phyloP scores from a whole-genome alignment of 345 rosid genomes.

The Chamaenerion angustifolium region DNA sequence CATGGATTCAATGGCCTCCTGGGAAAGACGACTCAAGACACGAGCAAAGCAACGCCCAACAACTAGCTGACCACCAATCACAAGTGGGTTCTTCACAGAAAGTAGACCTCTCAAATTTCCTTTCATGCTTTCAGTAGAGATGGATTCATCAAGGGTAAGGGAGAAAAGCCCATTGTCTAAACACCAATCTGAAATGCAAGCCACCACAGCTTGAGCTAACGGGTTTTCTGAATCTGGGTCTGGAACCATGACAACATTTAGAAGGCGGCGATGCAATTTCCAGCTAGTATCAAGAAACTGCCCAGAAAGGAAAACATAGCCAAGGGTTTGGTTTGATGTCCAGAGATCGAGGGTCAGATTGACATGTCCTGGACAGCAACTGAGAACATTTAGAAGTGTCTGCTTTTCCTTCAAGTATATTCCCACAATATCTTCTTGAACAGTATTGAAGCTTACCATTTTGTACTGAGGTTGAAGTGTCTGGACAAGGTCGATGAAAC shows the following conservation, averaged over 20 bases:
- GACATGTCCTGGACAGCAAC: conserved; percentile 52
- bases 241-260: conserved; percentile 64
- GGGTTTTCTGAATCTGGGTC: conserved; percentile 60
- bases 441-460: conserved; percentile 64
- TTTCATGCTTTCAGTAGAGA: conserved; percentile 25
- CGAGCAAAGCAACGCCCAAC: conserved; percentile 61
- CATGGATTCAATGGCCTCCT: conserved; percentile 36
- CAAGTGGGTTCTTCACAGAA: conserved; percentile 44
- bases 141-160: conserved; percentile 42
- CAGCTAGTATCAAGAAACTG: conserved; percentile 71
- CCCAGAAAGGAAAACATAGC: conserved; percentile 59
- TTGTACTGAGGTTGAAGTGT: conserved; percentile 64
- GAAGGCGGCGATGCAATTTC: conserved; percentile 51
- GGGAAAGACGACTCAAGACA: conserved; percentile 51
- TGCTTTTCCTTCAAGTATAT: conserved; percentile 72
- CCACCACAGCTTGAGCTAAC: conserved; percentile 49
- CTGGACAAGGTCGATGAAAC: conserved; percentile 47
- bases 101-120: conserved; percentile 48
- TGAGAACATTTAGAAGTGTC: conserved; percentile 35
- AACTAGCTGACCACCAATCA: conserved; percentile 55
- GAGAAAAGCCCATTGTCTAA: conserved; percentile 51
- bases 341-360: conserved; percentile 58
- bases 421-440: conserved; percentile 70
- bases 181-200: conserved; percentile 75
- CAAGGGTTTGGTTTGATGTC: conserved; percentile 50